phyloP scores from a whole-genome alignment of 73 alveolate genomes.

The Paramecium tetraurelia region DNA sequence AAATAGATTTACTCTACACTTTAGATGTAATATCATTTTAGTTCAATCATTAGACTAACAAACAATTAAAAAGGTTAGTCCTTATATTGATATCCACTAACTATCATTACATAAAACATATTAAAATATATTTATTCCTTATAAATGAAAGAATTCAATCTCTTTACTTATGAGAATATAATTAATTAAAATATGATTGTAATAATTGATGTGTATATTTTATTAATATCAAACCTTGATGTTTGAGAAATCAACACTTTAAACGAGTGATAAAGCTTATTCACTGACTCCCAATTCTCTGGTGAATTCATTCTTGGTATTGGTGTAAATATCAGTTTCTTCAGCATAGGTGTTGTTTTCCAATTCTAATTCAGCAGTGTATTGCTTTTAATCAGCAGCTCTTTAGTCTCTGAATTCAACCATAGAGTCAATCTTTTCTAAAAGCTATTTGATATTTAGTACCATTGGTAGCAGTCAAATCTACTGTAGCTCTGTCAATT shows the following conservation, averaged over 20 bases:
- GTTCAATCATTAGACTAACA: too few relatives aligned
- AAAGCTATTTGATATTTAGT: not conserved
- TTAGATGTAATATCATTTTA: too few relatives aligned
- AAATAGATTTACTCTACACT: too few relatives aligned
- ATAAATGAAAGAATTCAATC: not conserved
- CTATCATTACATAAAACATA: not conserved
- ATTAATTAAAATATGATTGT: too few relatives aligned
- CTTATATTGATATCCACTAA: too few relatives aligned
- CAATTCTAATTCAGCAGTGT: conserved; percentile 26
- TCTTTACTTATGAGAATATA: not conserved
- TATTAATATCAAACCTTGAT: conserved; percentile 32
- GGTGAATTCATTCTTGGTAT: not conserved
- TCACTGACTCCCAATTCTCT: conserved; percentile 55
- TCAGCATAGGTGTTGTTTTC: conserved; percentile 50
- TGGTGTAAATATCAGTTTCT: conserved; percentile 39
- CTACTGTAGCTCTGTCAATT: not conserved
- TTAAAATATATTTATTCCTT: not conserved
- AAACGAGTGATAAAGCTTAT: conserved; percentile 2
- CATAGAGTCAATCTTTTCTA: conserved; percentile 31
- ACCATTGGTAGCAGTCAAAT: conserved; percentile 47
- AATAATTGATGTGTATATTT: not conserved
- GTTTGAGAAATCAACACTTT: conserved; percentile 48
- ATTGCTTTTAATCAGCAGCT: not conserved
- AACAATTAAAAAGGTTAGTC: too few relatives aligned
- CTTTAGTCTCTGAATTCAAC: conserved; percentile 46